Evolutionary conservation across 108 stramenopile species (phyloP).

Genomic region (Asterionellopsis glacialis): DNA sequence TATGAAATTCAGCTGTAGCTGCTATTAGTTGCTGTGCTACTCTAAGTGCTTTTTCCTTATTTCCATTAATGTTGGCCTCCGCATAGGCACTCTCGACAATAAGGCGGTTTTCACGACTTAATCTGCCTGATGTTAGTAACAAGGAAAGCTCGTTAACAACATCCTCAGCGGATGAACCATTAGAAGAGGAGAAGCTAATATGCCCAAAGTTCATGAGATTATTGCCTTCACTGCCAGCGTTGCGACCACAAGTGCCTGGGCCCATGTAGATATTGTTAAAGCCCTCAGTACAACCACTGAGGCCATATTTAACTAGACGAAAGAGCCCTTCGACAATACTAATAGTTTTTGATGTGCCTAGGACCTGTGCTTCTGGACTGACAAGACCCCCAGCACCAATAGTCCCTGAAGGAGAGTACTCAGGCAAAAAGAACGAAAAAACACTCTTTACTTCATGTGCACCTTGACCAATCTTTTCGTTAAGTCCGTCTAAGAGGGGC

Average conservation of each 20-base stretch:
- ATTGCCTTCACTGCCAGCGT: constrained; percentile 1
- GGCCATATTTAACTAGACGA: no score
- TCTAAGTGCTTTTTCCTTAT: background rate
- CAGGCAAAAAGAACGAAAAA: constrained; percentile 37
- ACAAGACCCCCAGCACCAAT: constrained; percentile 7
- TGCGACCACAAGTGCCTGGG: no score
- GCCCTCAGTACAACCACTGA: no score
- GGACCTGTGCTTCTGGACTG: constrained; percentile 16
- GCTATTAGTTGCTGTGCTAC: constrained; percentile 13
- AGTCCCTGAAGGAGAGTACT: constrained; percentile 34
- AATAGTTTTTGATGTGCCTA: constrained; percentile 7
- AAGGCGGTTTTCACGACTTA: constrained; percentile 25
- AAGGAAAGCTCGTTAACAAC: constrained; percentile 48
- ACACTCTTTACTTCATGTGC: constrained; percentile 10
- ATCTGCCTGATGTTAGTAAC: constrained; percentile 52
- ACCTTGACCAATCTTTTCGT: constrained; percentile 36
- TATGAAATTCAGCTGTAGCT: constrained; percentile 59
- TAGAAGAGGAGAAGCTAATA: background rate
- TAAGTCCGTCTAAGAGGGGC: no score
- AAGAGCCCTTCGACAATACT: constrained; percentile 30
- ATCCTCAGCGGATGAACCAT: background rate
- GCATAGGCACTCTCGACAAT: background rate
- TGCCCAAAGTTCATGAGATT: background rate
- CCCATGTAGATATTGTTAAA: no score
- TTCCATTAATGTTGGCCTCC: background rate